phyloP scores from a whole-genome alignment of 805 yeast genomes.

The Metschnikowia kunwiensis region DNA sequence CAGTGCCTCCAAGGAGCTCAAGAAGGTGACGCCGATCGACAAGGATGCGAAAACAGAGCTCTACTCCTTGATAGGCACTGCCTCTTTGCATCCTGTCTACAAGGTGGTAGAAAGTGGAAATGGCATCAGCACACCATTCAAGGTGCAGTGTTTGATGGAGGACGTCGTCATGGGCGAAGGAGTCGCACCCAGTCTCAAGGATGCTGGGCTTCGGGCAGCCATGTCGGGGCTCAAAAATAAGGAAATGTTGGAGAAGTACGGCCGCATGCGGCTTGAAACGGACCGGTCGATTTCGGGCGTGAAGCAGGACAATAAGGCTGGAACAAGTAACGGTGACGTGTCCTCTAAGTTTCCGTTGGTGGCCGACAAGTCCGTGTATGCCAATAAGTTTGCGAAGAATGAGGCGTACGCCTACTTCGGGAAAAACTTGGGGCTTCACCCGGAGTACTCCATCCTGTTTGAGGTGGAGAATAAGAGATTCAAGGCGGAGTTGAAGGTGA shows the following conservation, averaged over 20 bases:
- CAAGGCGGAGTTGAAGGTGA: slow-evolving; percentile 30
- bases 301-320: not conserved
- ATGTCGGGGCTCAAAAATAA: slow-evolving; percentile 67
- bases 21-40: slow-evolving; percentile 42
- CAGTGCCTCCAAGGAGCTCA: slow-evolving; percentile 31
- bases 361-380: slow-evolving; percentile 28
- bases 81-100: slow-evolving; percentile 61
- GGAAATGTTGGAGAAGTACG: slow-evolving; percentile 59
- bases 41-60: slow-evolving; percentile 73
- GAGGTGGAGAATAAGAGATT: slow-evolving; percentile 22
- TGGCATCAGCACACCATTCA: slow-evolving; percentile 48
- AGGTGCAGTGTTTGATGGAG: slow-evolving; percentile 64
- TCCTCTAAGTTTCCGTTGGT: slow-evolving; percentile 26
- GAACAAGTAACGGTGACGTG: not conserved
- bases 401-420: slow-evolving; percentile 39
- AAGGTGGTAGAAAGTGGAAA: slow-evolving; percentile 45
- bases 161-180: slow-evolving; percentile 72
- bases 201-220: slow-evolving; percentile 85
- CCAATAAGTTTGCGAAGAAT: slow-evolving; percentile 35
- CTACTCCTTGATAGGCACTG: slow-evolving; percentile 77
- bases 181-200: slow-evolving; percentile 61
- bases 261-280: slow-evolving; percentile 43
- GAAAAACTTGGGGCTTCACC: slow-evolving; percentile 31
- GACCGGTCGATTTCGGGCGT: slow-evolving; percentile 19
- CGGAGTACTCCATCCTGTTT: slow-evolving; percentile 30